These are phyloP conservation scores for Nicotiana tomentosiformis DNA, from an alignment of 257 asterid genomes.

Conservation along the genomic window DNA sequence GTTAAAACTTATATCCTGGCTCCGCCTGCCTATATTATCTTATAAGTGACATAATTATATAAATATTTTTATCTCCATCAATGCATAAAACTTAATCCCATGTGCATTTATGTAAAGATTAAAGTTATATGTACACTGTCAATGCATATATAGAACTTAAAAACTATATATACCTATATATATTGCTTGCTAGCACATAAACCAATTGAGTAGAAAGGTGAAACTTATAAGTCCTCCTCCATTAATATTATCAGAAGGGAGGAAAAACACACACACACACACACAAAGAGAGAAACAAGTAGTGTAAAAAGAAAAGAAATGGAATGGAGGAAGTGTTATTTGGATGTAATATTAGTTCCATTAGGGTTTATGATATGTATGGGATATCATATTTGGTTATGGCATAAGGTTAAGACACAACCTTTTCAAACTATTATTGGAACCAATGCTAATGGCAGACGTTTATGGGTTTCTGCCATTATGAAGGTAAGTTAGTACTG, in stretches of 20 bases:
- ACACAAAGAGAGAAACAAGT: not conserved
- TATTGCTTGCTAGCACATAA: not conserved
- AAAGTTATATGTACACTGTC: too few species aligned
- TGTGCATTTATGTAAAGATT: too few species aligned
- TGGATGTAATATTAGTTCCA: conserved; percentile 74
- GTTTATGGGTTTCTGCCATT: conserved; percentile 81
- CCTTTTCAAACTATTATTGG: conserved; percentile 76
- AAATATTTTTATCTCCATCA: too few species aligned
- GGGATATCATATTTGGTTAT: conserved; percentile 70
- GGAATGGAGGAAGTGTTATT: conserved; percentile 85
- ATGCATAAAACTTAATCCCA: too few species aligned
- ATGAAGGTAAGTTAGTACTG: conserved; percentile 51
- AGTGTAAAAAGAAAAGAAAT: conserved; percentile 11
- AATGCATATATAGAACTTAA: not conserved
- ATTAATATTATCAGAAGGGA: not conserved
- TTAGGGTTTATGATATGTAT: conserved; percentile 42
- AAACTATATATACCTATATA: not conserved
- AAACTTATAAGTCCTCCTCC: not conserved
- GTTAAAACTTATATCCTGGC: too few species aligned
- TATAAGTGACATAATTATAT: too few species aligned
- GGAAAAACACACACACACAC: not conserved
- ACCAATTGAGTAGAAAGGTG: not conserved
- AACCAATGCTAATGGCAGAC: conserved; percentile 64
- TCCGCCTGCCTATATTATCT: too few species aligned
- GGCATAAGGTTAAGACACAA: conserved; percentile 58